phyloP scores from a whole-genome alignment of 176 grass and related monocot genomes.

The Rhynchospora breviuscula region DNA sequence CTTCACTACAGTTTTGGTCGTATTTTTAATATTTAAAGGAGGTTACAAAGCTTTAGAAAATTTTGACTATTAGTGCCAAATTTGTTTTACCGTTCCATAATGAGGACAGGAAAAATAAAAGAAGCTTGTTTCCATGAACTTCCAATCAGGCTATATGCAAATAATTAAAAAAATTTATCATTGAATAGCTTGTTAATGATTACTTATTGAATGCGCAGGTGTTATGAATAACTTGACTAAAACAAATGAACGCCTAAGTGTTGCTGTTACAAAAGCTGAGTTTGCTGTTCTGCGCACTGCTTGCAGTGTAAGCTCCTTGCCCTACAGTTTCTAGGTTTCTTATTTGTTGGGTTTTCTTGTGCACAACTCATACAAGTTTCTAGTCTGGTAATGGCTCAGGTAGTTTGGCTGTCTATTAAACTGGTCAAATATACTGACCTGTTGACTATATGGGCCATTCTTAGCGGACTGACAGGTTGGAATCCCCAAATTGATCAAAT shows the following conservation, averaged over 20 bases:
- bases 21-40: not conserved
- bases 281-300: constrained; percentile 75
- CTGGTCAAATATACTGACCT: not conserved
- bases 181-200: not conserved
- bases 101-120: not conserved
- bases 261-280: constrained; percentile 82
- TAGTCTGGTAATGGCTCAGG: not conserved
- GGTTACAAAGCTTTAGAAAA: not conserved
- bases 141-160: too few species aligned
- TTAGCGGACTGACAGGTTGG: not conserved
- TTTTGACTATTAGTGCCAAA: not conserved
- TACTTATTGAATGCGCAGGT: constrained; percentile 39
- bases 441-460: not conserved
- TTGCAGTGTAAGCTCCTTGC: constrained; percentile 62
- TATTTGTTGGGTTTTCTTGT: not conserved
- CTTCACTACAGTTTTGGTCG: not conserved
- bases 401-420: not conserved
- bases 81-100: not conserved
- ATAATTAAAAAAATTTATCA: not conserved
- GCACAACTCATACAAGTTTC: not conserved
- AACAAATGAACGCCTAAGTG: constrained; percentile 61
- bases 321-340: constrained; percentile 7
- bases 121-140: not conserved
- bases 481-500: not conserved
- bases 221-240: constrained; percentile 57